These are phyloP conservation scores for Fusarium nisikadoi DNA, from an alignment of 2,329 filamentous ascomycete species.

Conservation along the genomic window DNA sequence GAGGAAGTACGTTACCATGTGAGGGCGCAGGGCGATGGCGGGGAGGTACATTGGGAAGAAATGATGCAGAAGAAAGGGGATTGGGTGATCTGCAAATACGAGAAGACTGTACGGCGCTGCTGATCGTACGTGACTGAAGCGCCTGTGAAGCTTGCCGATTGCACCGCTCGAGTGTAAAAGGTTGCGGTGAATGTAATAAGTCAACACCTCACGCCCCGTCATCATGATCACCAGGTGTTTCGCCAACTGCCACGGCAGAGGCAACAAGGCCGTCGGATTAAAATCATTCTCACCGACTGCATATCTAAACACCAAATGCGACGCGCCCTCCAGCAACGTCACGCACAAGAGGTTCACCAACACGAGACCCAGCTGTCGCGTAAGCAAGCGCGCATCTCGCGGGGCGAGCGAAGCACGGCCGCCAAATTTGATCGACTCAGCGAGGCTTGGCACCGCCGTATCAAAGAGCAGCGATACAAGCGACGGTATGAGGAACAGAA, in stretches of 20 bases:
- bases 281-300: constrained; percentile 56
- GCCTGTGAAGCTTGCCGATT: constrained; percentile 55
- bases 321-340: constrained; percentile 55
- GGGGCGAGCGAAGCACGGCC: constrained; percentile 63
- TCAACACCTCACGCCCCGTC: constrained; percentile 65
- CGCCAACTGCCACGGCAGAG: constrained; percentile 63
- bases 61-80: constrained; percentile 69
- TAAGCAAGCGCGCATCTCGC: constrained; percentile 51
- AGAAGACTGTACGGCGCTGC: constrained; percentile 70
- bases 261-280: constrained; percentile 59
- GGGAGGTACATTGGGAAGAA: constrained; percentile 75
- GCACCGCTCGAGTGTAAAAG: constrained; percentile 67
- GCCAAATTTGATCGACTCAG: constrained; percentile 75
- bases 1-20: constrained; percentile 77
- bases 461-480: constrained; percentile 80
- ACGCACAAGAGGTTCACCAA: constrained; percentile 58
- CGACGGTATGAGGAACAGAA: constrained; percentile 80
- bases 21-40: constrained; percentile 71
- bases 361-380: constrained; percentile 54
- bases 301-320: constrained; percentile 52
- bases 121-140: constrained; percentile 62
- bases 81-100: constrained; percentile 75
- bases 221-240: constrained; percentile 60
- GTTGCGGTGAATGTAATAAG: constrained; percentile 80
- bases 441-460: constrained; percentile 73